Conservation (phyloP, 1,284 basidiomycete species). For the Apiotrichum domesticum region DNA sequence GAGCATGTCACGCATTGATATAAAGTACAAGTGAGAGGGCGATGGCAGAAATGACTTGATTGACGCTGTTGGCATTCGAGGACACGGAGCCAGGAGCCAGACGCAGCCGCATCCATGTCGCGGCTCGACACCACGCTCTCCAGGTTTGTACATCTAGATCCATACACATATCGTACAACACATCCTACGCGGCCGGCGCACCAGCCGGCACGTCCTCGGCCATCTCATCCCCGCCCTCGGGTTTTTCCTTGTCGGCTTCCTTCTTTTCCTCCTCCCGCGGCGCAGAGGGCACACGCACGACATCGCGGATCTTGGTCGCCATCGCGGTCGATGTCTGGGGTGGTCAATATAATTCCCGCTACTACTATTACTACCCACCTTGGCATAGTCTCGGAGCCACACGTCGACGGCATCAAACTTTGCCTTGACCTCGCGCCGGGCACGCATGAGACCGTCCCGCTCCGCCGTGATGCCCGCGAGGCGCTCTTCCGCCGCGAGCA, state of each 20-base stretch:
- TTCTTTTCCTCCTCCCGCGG: neutral
- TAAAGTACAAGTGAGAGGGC: too few species aligned
- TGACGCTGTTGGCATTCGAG: too few species aligned
- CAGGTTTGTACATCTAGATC: too few species aligned
- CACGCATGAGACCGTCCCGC: conserved; percentile 29
- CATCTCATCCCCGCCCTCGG: too few species aligned
- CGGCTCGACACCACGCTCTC: too few species aligned
- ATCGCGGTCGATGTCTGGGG: conserved; percentile 26
- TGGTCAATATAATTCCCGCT: neutral
- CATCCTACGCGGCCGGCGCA: too few species aligned
- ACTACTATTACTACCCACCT: conserved; percentile 18
- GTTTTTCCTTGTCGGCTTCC: too few species aligned
- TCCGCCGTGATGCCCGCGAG: conserved; percentile 32
- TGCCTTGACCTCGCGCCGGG: conserved; percentile 37
- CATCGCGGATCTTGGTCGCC: conserved; percentile 24
- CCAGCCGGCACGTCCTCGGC: too few species aligned
- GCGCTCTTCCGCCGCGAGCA: conserved; percentile 28
- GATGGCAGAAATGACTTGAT: too few species aligned
- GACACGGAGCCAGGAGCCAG: neutral
- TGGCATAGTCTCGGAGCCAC: conserved; percentile 30
- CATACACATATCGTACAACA: too few species aligned
- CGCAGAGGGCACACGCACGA: conserved; percentile 2
- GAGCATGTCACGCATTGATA: too few species aligned
- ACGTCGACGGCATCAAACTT: conserved; percentile 34
- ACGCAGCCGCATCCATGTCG: too few species aligned